phyloP scores from a whole-genome alignment of 192 early-diverging fungal species.

The Obelidium mucronatum region DNA sequence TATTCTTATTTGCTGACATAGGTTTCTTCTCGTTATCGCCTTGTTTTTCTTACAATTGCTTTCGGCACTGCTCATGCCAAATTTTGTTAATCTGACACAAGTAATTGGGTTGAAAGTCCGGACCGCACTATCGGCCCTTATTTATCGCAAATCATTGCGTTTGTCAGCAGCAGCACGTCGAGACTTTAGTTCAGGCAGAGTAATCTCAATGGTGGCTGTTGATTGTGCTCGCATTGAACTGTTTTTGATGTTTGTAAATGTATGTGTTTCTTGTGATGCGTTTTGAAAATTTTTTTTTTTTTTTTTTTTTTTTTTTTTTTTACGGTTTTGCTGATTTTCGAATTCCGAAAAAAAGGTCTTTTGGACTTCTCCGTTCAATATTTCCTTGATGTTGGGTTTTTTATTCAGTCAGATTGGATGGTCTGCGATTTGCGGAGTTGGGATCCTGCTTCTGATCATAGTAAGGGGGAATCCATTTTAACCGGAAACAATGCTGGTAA shows the following conservation, averaged over 20 bases:
- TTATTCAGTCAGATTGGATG: conserved; percentile 45
- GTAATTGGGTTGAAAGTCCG: neutral
- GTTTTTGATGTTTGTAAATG: conserved; percentile 2
- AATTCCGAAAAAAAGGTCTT: conserved; percentile 63
- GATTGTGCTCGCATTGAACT: conserved; percentile 4
- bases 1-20: conserved; percentile 40
- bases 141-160: conserved; percentile 67
- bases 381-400: conserved; percentile 63
- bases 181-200: conserved; percentile 62
- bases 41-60: conserved; percentile 3
- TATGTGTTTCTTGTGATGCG: neutral
- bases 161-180: conserved; percentile 59
- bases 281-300: neutral
- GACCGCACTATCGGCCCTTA: conserved; percentile 29
- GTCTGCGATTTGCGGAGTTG: conserved; percentile 55
- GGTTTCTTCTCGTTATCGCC: neutral
- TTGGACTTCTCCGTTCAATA: conserved; percentile 69
- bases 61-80: conserved; percentile 49
- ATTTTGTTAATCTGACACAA: neutral
- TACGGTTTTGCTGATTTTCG: too few species aligned
- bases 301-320: too few species aligned
- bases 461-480: too few species aligned
- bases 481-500: neutral
- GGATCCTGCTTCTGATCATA: conserved; percentile 44
- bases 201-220: conserved; percentile 61